Conservation (phyloP, 2,329 filamentous ascomycete genomes). For the Didymosphaeria variabile region DNA sequence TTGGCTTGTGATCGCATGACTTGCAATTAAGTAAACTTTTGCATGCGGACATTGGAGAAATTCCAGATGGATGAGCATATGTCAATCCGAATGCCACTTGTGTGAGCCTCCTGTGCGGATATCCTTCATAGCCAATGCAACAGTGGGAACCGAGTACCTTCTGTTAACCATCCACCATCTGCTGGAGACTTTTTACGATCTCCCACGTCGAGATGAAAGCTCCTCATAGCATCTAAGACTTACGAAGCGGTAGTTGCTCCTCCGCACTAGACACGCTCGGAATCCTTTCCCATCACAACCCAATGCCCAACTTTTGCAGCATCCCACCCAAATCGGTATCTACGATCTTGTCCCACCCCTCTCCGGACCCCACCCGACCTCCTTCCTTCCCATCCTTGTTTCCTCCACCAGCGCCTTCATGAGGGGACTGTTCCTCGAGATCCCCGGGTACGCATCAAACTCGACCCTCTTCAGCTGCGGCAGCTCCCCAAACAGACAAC, state of each 20-base stretch:
- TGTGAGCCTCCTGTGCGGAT: not conserved
- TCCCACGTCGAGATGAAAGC: too few species aligned
- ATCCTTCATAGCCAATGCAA: not conserved
- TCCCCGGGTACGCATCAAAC: slow-evolving; percentile 74
- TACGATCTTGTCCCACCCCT: slow-evolving; percentile 66
- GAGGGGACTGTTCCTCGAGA: slow-evolving; percentile 72
- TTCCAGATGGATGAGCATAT: slow-evolving; percentile 1
- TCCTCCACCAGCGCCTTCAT: slow-evolving; percentile 68
- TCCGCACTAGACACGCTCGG: not conserved
- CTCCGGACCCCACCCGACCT: slow-evolving; percentile 73
- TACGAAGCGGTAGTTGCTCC: too few species aligned
- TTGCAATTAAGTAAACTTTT: not conserved
- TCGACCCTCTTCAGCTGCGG: slow-evolving; percentile 67
- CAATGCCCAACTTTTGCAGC: slow-evolving; percentile 37
- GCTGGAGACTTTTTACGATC: too few species aligned
- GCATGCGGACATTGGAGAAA: not conserved
- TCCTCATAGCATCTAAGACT: too few species aligned
- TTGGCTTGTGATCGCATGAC: slow-evolving; percentile 11
- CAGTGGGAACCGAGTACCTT: not conserved
- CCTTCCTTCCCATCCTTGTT: slow-evolving; percentile 58
- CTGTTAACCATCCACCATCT: too few species aligned
- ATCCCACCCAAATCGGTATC: slow-evolving; percentile 40
- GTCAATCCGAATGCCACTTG: not conserved
- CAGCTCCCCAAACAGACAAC: slow-evolving; percentile 64
- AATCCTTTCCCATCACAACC: slow-evolving; percentile 3